Conservation (phyloP, 257 asterid genomes). For the Euphrasia confusa region DNA sequence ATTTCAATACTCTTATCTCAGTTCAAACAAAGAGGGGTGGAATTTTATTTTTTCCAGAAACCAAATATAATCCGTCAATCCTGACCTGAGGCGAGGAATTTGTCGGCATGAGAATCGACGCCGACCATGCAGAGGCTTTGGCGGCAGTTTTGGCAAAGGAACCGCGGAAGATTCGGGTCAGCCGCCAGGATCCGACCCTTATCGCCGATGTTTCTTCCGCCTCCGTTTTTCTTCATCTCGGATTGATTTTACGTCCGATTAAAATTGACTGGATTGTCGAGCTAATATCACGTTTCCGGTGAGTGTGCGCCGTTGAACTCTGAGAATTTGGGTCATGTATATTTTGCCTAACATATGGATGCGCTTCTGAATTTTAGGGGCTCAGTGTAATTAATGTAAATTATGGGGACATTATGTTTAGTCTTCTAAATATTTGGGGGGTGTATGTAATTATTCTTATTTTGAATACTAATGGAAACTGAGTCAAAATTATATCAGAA, state of each 20-base stretch:
- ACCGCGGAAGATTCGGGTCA: constrained; percentile 92
- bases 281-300: background rate
- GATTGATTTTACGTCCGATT: constrained; percentile 20
- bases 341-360: too few relatives aligned
- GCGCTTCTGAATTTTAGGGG: too few relatives aligned
- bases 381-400: too few relatives aligned
- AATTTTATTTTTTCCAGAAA: background rate
- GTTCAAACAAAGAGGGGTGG: background rate
- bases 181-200: constrained; percentile 78
- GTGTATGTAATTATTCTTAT: too few relatives aligned
- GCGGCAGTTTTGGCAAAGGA: constrained; percentile 94
- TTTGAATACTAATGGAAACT: too few relatives aligned
- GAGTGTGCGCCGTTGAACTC: too few relatives aligned
- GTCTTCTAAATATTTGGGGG: too few relatives aligned
- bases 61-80: constrained; percentile 13
- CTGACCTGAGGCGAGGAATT: constrained; percentile 59
- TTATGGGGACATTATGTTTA: too few relatives aligned
- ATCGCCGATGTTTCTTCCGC: constrained; percentile 35
- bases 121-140: constrained; percentile 73
- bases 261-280: background rate
- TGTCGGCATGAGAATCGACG: constrained; percentile 72
- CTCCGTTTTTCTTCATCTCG: constrained; percentile 44
- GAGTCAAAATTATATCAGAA: too few relatives aligned
- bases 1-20: background rate
- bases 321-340: too few relatives aligned